These are phyloP conservation scores for Elsinoe arachidis DNA, from an alignment of 2,329 filamentous ascomycete genomes.

Conservation along the genomic window DNA sequence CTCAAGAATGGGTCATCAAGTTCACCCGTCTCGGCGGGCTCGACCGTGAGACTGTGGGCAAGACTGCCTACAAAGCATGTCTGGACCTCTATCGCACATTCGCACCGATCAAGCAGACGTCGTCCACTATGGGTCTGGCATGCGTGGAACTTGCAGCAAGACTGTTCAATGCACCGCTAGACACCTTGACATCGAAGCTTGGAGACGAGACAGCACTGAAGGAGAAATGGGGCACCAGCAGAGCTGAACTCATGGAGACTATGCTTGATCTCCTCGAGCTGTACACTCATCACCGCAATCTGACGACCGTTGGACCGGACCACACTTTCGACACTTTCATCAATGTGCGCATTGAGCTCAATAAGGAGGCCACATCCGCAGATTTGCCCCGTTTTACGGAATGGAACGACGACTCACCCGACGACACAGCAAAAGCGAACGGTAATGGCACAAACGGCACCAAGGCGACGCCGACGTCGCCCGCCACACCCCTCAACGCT, in stretches of 20 bases:
- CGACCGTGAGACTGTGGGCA: slow-evolving; percentile 42
- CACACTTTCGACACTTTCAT: slow-evolving; percentile 74
- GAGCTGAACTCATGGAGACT: slow-evolving; percentile 57
- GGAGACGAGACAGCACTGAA: slow-evolving; percentile 41
- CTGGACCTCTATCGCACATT: slow-evolving; percentile 91
- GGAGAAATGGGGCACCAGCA: slow-evolving; percentile 34
- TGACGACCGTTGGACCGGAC: slow-evolving; percentile 63
- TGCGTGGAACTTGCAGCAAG: slow-evolving; percentile 72
- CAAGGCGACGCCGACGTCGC: slow-evolving; percentile 11
- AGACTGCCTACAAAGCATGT: slow-evolving; percentile 69
- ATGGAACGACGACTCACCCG: not conserved
- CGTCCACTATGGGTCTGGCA: slow-evolving; percentile 74
- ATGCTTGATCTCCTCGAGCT: slow-evolving; percentile 85
- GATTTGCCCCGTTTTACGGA: slow-evolving; percentile 56
- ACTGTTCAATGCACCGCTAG: slow-evolving; percentile 43
- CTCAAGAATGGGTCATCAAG: slow-evolving; percentile 78
- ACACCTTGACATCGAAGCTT: slow-evolving; percentile 41
- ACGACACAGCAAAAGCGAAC: slow-evolving; percentile 32
- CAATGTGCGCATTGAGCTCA: slow-evolving; percentile 75
- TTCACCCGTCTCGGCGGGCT: slow-evolving; percentile 33
- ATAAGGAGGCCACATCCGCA: slow-evolving; percentile 63
- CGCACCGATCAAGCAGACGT: slow-evolving; percentile 80
- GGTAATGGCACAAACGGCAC: slow-evolving; percentile 25
- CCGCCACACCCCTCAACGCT: slow-evolving; percentile 5
- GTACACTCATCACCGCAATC: slow-evolving; percentile 73